Base-by-base conservation (phyloP, 2,329 filamentous ascomycete genomes). In the Bipolaris sorokiniana region DNA sequence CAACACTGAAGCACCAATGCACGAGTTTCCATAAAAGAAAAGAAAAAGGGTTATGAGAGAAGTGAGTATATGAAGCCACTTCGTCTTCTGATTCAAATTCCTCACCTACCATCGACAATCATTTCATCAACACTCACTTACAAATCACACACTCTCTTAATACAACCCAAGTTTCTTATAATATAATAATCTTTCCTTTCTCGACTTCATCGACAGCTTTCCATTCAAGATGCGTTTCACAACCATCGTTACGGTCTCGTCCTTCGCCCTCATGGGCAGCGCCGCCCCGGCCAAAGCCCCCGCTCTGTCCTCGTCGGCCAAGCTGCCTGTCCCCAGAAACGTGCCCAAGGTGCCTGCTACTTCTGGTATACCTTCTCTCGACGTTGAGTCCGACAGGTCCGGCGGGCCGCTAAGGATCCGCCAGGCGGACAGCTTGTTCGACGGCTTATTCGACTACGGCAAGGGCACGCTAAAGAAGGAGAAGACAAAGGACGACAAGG, bases 181-280 rank as follows among this genome's bases (percentile, higher is more conserved):
- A 41, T 41, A 3, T 41, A 41, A 31, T 31, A 31, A 11, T 31
- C 10, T 11, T 5, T 31, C 28, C n/a, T 15, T n/a, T 10, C 16
- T n/a, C 28, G 10, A 26, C 22, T 22, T n/a, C 38, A 37, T 37
- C 46, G 31, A 18, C 18, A 11, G 15, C 11, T 13, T 51, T 18
- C 28, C 28, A 9, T 34, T 45, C 40, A 34, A 42, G 5, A 51
- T 51, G 48, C 48, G 48, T 51, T 44, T 51, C 40, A 44, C 48
- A 9, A 36, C 40, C 11, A 22, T 15, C 5, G 22, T 44, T 15
- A 33, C 36, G 38, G 48, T 36, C 20, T 42, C 40, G 13, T 16
- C 48, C 18, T 44, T 44, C 6, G 48, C 48, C 23, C 15, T 44
- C 20, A n/a, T 44, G 16, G 44, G 48, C 40, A 44, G 18, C 18